These are phyloP conservation scores for Fragaria nilgerrensis DNA, from an alignment of 306 rosid genomes.

Conservation along the genomic window DNA sequence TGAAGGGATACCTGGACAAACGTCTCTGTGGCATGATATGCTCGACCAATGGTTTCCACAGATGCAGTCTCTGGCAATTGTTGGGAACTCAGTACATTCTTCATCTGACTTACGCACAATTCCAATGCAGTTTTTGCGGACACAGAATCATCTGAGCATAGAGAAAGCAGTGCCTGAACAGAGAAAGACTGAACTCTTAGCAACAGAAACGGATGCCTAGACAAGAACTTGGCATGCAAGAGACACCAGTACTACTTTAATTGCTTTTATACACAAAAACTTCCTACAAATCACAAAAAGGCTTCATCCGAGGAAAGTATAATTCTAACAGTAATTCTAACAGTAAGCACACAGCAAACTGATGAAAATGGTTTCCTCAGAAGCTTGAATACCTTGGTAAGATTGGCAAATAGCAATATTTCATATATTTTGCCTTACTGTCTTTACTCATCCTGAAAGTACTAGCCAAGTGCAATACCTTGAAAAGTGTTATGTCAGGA, in stretches of 20 bases:
- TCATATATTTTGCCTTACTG: neutral
- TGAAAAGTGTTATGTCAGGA: slow-evolving; percentile 88
- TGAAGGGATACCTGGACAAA: slow-evolving; percentile 77
- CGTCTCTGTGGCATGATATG: slow-evolving; percentile 92
- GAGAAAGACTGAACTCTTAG: slow-evolving; percentile 39
- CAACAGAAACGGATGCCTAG: slow-evolving; percentile 22
- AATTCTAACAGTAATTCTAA: neutral
- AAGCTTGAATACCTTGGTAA: neutral
- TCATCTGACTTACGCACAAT: slow-evolving; percentile 92
- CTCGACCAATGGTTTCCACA: slow-evolving; percentile 93
- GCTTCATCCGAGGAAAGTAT: neutral
- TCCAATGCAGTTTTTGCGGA: slow-evolving; percentile 92
- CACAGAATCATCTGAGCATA: slow-evolving; percentile 78
- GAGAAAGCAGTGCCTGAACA: slow-evolving; percentile 81
- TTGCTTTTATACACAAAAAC: neutral
- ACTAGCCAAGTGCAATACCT: slow-evolving; percentile 49
- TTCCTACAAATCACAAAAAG: neutral
- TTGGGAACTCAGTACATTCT: slow-evolving; percentile 78
- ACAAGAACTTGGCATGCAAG: neutral
- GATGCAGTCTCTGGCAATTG: slow-evolving; percentile 87
- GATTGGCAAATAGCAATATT: neutral
- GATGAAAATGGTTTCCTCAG: neutral
- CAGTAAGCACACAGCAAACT: neutral
- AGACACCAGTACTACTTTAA: slow-evolving; percentile 2
- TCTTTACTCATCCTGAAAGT: neutral